Base-by-base conservation (phyloP, 805 yeast species). In the Suhomyces sp. region DNA sequence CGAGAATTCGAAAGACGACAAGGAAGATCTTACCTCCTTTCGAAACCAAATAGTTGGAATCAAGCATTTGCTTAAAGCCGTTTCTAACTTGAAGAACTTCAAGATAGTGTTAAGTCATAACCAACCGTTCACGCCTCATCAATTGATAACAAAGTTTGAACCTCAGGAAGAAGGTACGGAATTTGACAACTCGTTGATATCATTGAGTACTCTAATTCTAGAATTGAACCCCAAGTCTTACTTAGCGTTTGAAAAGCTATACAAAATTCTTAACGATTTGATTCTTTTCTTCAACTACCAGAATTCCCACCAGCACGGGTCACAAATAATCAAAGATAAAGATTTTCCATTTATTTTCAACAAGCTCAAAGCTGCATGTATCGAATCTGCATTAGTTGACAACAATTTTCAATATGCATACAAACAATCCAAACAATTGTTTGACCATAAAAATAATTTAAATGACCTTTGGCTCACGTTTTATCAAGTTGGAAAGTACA, bases 401-500 rank as follows among this genome's bases (percentile, higher is more conserved):
- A 62, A 67, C 40, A 82, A 85, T 53, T 84, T 85, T 46, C 53
- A 56, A 2, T 77, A 65, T 43, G 88, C 95, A 0, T 70, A 67
- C 42, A 56, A 59, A 3, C 60, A 65, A 28, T 53, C 75, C 1
- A 46, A 47, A n/a, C 63, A 57, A 14, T 53, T 76, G 25, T 48
- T 76, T 7, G 60, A 65, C 1, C 39, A 49, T 29, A 39, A 36
- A 4, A 44, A 40, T 2, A 37, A 41, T 13, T 35, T 65, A 25
- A 51, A 55, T 24, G 61, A 61, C 12, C 59, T 67, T 31, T 88
- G 96, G 95, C 68, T 79, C 17, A 77, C 85, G 1, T 77, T 83
- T 42, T 82, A 80, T 48, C 95, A 86, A 47, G 79, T 83, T 3
- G 84, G 85, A 3, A 82, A 83, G 56, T 65, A 46, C 37, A 53